Base-by-base conservation (phyloP, 768 basidiomycete genomes). In the Polyporus arcularius region DNA sequence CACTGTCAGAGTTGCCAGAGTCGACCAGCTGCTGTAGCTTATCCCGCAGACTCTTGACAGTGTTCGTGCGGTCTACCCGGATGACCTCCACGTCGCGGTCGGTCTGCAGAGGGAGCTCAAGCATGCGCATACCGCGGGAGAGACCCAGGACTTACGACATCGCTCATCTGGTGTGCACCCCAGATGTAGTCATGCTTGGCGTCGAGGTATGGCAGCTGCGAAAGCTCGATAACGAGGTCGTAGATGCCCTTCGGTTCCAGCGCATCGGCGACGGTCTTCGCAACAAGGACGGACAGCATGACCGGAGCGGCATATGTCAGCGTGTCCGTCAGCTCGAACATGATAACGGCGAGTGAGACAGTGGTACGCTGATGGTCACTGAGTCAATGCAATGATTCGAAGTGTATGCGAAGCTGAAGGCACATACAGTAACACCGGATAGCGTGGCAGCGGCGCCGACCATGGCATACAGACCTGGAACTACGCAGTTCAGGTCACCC, bases 231-330 rank as follows among this genome's bases (percentile, higher is more conserved):
- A 58, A 94, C 94, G 40, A 98, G 84, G 73, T 99, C 97, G 70
- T 98, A 99, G 57, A 99, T 98, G 9, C 95, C 95, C 70, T 95
- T 94, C 2, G 92, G 92, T 71, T 96, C 91, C 57, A 97, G 72
- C 1, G 87, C 86, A 71, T 96, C 94, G 8, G 93, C 94, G 0
- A 93, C 85, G 0, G 92, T 94, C 78, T 96, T 96, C 26, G 92
- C 92, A 16, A 95, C 89, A 21, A 98, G 82, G 15, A 99, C 85
- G 15, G 86, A 79, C 45, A 96, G 74, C 93, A 95, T 95, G 59
- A 95, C 86, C 15, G 94, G 94, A 7, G 93, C 90, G 12, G 86
- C 89, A 74, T 98, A 98, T 2, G 92, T 94, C 65, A 99, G 77
- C 1, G 94, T 94, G 65, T 93, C 90, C 4, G 96, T 96, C 43